Conservation (phyloP, 2,329 filamentous ascomycete species). For the Emericellopsis atlantica region DNA sequence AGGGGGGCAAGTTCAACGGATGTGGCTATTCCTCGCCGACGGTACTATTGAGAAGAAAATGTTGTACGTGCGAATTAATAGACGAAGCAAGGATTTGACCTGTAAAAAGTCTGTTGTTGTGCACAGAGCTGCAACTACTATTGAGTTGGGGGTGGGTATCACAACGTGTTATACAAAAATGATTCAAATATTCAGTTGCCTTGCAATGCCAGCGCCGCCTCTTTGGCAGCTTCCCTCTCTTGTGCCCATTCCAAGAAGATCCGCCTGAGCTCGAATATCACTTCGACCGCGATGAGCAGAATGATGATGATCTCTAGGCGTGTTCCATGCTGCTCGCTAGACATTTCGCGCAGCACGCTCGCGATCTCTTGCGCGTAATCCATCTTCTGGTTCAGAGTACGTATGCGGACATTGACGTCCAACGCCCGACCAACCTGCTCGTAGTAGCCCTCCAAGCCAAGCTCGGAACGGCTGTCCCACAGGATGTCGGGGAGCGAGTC, state of each 20-base stretch:
- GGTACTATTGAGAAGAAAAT: too few species aligned
- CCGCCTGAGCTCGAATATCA: conserved; percentile 70
- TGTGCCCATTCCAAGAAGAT: conserved; percentile 50
- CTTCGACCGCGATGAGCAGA: conserved; percentile 81
- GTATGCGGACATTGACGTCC: conserved; percentile 85
- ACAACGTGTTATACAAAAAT: not conserved
- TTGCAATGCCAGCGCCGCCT: not conserved
- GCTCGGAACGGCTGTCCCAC: conserved; percentile 84
- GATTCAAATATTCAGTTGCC: not conserved
- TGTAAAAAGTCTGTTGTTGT: too few species aligned
- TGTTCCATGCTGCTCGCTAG: conserved; percentile 82
- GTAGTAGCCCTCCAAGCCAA: conserved; percentile 88
- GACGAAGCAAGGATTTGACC: too few species aligned
- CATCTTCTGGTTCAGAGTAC: conserved; percentile 90
- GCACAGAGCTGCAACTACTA: too few species aligned
- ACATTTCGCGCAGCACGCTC: conserved; percentile 71
- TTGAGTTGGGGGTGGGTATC: too few species aligned
- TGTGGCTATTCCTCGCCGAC: too few species aligned
- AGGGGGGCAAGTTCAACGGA: too few species aligned
- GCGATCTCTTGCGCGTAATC: conserved; percentile 96
- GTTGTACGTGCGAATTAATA: too few species aligned
- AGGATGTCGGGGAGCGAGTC: conserved; percentile 93
- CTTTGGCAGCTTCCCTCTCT: conserved; percentile 14
- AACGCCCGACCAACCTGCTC: conserved; percentile 83
- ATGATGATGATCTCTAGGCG: conserved; percentile 95